Evolutionary conservation across 306 rosid species (phyloP).

Genomic region (Dalbergia oliveri): DNA sequence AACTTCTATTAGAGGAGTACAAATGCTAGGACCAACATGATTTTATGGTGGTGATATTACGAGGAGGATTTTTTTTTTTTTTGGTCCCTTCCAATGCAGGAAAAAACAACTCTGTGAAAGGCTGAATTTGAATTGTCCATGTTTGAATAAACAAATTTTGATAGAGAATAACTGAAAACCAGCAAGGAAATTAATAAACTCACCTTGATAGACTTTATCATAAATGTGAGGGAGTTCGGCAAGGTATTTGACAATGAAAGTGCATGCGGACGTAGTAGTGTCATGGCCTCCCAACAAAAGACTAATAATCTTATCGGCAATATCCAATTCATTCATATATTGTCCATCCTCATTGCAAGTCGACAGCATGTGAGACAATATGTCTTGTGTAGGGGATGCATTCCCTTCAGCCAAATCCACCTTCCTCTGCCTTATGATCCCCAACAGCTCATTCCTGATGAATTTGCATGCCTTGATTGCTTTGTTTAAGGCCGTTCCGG

Average conservation of each 20-base stretch:
- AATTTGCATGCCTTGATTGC: constrained; percentile 67
- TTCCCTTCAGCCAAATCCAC: constrained; percentile 63
- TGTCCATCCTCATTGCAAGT: constrained; percentile 60
- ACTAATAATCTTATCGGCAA: constrained; percentile 89
- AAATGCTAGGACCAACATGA: no score
- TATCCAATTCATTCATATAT: constrained; percentile 64
- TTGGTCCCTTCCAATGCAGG: no score
- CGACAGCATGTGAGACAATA: constrained; percentile 85
- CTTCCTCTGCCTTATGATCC: constrained; percentile 72
- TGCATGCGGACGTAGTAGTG: constrained; percentile 86
- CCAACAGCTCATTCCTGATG: constrained; percentile 65
- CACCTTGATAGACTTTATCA: constrained; percentile 69
- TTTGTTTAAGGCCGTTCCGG: constrained; percentile 75
- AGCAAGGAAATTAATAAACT: background rate
- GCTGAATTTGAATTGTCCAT: no score
- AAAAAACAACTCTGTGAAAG: no score
- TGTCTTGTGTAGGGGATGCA: constrained; percentile 73
- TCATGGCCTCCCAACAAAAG: constrained; percentile 92
- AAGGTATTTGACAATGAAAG: constrained; percentile 84
- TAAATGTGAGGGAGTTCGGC: constrained; percentile 85
- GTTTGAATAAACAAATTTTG: no score
- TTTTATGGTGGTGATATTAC: no score
- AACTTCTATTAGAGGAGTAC: no score
- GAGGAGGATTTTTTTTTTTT: no score
- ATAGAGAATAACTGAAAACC: background rate